These are phyloP conservation scores for Groenewaldozyma tartarivorans DNA, from an alignment of 805 yeast species.

Conservation along the genomic window DNA sequence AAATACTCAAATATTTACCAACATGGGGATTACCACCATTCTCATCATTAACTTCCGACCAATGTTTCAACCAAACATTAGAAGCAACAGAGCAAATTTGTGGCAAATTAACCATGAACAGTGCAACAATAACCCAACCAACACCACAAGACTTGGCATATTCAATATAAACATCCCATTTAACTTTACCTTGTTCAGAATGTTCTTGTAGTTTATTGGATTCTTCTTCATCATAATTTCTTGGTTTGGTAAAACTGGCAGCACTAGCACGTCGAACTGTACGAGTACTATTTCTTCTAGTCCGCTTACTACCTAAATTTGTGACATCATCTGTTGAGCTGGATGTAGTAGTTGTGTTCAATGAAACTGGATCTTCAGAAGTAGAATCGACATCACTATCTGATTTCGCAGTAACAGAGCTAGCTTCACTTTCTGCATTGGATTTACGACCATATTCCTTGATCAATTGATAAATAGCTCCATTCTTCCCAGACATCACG, in stretches of 20 bases:
- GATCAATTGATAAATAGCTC: conserved; percentile 17
- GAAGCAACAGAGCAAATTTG: conserved; percentile 56
- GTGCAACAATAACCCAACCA: conserved; percentile 47
- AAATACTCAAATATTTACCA: conserved; percentile 62
- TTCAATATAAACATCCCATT: conserved; percentile 71
- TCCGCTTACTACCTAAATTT: conserved; percentile 1
- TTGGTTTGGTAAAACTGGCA: conserved; percentile 41
- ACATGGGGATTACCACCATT: conserved; percentile 65
- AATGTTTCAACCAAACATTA: conserved; percentile 89
- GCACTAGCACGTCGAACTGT: conserved; percentile 52
- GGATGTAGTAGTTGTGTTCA: neutral
- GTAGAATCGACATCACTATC: neutral
- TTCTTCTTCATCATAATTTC: conserved; percentile 19
- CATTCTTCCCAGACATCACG: conserved; percentile 17
- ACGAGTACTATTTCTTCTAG: conserved; percentile 17
- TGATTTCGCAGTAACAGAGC: conserved; percentile 9
- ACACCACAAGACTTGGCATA: conserved; percentile 86
- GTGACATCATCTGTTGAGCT: conserved; percentile 1
- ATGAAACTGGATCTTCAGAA: neutral
- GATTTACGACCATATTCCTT: conserved; percentile 20
- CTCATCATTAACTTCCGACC: conserved; percentile 84
- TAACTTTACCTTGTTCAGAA: conserved; percentile 87
- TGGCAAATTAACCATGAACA: conserved; percentile 46
- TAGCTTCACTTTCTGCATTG: conserved; percentile 10
- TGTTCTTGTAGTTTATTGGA: conserved; percentile 46